Base-by-base conservation (phyloP, 1,284 basidiomycete species). In the Laetiporus sulphureus region DNA sequence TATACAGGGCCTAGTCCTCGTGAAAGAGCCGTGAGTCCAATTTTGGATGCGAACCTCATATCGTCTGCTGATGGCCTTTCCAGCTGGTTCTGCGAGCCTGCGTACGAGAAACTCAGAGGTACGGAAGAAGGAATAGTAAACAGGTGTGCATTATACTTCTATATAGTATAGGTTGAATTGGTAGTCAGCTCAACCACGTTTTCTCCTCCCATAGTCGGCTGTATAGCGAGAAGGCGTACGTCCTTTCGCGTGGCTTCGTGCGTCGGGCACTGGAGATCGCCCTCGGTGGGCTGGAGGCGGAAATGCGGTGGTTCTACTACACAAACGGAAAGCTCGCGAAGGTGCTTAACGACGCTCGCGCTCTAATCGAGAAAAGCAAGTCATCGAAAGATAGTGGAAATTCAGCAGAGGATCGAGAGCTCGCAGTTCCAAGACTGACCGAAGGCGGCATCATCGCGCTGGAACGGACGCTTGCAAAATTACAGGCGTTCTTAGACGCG, bases 181-280 rank as follows among this genome's bases (percentile, higher is more conserved):
- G 45, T 11, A 32, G 34, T 2, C 48, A 87, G 86, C 56, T n/a
- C n/a, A n/a, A n/a, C n/a, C n/a, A n/a, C n/a, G n/a, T n/a, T n/a
- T n/a, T n/a, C n/a, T n/a, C n/a, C n/a, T n/a, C n/a, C n/a, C n/a
- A n/a, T n/a, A n/a, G n/a, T n/a, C 84, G 87, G 35, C 60, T 91
- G 7, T 93, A 93, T 64, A 91, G 72, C 60, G 93, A 96, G 63
- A 94, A 93, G 63, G 91, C 91, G 2, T 96, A 89, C 56, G 88
- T 95, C 31, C 72, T 95, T 22, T 91, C 92, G 5, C 74, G 92
- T 21, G 86, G 82, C 3, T 96, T 96, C 60, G 82, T 96, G 33
- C 82, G 83, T 13, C 81, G 85, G 10, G 91, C 90, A 4, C 73
- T 96, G 11, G 85, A 91, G 60, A 69, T 81, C 22, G 84, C 87